Conservation (phyloP, 148 eudicot genomes). For the Rhododendron ferrugineum region DNA sequence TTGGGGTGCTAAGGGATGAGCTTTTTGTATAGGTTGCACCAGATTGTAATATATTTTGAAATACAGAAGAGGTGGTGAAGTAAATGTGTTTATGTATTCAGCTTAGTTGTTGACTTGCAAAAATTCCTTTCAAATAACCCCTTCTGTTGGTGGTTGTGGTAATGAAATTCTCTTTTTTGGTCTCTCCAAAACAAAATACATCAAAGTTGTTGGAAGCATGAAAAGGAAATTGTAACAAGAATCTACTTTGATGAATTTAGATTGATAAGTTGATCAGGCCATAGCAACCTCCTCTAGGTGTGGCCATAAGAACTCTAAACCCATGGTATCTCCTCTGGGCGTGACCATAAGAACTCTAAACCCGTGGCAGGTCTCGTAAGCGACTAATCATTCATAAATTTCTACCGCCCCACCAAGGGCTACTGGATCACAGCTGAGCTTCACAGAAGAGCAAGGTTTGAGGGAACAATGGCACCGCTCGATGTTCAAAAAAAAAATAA, state of each 20-base stretch:
- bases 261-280: neutral
- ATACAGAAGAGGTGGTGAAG: constrained; percentile 18
- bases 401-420: too few relatives aligned
- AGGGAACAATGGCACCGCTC: too few relatives aligned
- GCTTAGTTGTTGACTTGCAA: constrained; percentile 10
- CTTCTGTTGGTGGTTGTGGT: constrained; percentile 5
- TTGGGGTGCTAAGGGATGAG: constrained; percentile 21
- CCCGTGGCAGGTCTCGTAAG: too few relatives aligned
- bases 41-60: constrained; percentile 28
- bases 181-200: neutral
- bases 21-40: constrained; percentile 53
- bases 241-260: neutral
- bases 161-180: neutral
- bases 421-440: too few relatives aligned
- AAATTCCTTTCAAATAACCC: constrained; percentile 5
- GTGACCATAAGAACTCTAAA: too few relatives aligned
- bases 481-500: too few relatives aligned
- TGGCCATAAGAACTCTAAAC: too few relatives aligned
- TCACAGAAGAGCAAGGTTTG: too few relatives aligned
- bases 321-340: too few relatives aligned
- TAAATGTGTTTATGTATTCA: constrained; percentile 5
- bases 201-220: neutral
- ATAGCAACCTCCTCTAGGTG: too few relatives aligned
- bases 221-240: neutral
- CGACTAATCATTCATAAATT: too few relatives aligned